These are phyloP conservation scores for Lizonia empirigonia DNA, from an alignment of 2,329 filamentous ascomycete species.

Conservation along the genomic window DNA sequence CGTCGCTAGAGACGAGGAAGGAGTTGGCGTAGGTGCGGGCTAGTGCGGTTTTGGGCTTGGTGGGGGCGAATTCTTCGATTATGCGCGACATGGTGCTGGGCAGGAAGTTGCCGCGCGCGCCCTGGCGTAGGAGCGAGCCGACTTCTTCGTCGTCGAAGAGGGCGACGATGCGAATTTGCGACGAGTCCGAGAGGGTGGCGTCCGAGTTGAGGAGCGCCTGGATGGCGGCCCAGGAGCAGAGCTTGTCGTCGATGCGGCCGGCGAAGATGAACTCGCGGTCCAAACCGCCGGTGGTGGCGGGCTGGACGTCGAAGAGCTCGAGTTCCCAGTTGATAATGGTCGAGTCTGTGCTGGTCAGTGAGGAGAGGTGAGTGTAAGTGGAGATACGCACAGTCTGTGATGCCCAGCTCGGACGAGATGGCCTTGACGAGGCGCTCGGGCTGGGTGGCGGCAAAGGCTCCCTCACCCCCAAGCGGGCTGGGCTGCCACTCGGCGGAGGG, in stretches of 20 bases:
- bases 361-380: too few relatives aligned
- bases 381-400: conserved; percentile 66
- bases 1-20: conserved; percentile 90
- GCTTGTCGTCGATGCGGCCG: conserved; percentile 94
- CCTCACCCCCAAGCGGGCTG: conserved; percentile 61
- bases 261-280: conserved; percentile 95
- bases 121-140: conserved; percentile 86
- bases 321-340: conserved; percentile 95
- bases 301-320: conserved; percentile 90
- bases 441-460: conserved; percentile 81
- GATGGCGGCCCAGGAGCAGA: conserved; percentile 92
- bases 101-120: conserved; percentile 87
- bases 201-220: conserved; percentile 75
- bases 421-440: conserved; percentile 83
- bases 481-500: conserved; percentile 45
- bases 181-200: conserved; percentile 58
- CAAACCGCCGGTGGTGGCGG: conserved; percentile 80
- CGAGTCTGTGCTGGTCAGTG: conserved; percentile 52
- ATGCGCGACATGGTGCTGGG: conserved; percentile 80
- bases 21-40: conserved; percentile 87
- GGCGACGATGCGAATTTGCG: conserved; percentile 86
- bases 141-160: conserved; percentile 98
- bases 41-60: conserved; percentile 61
- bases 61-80: conserved; percentile 67
- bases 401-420: conserved; percentile 77